These are phyloP conservation scores for Coprinopsis cinerea DNA, from an alignment of 768 basidiomycete genomes.

Conservation along the genomic window DNA sequence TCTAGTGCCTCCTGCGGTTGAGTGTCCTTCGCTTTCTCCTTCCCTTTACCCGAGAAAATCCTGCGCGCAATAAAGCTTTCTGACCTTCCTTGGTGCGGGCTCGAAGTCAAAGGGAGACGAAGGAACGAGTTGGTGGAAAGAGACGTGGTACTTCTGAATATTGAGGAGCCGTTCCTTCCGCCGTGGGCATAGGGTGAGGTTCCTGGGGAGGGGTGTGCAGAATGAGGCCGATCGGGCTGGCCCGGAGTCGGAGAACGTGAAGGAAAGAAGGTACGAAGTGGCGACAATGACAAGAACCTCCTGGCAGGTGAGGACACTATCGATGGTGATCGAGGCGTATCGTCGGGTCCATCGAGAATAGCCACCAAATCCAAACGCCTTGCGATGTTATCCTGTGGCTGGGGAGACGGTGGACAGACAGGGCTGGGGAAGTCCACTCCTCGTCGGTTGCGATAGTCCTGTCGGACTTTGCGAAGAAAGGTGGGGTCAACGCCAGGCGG, in stretches of 20 bases:
- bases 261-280: slow-evolving; percentile 42
- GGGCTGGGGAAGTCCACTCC: slow-evolving; percentile 28
- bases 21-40: slow-evolving; percentile 19
- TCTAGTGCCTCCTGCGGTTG: slow-evolving; percentile 18
- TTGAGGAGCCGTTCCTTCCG: slow-evolving; percentile 22
- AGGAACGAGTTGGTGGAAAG: slow-evolving; percentile 36
- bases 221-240: slow-evolving; percentile 27
- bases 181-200: slow-evolving; percentile 34
- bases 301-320: slow-evolving; percentile 26
- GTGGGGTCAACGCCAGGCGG: slow-evolving; percentile 28
- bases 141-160: slow-evolving; percentile 43
- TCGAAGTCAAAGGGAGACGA: slow-evolving; percentile 22
- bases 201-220: slow-evolving; percentile 34
- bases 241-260: slow-evolving; percentile 27
- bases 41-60: slow-evolving; percentile 35
- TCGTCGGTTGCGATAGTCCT: slow-evolving; percentile 26
- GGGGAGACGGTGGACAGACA: slow-evolving; percentile 12
- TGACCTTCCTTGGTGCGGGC: slow-evolving; percentile 22
- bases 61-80: slow-evolving; percentile 29
- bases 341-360: slow-evolving; percentile 1
- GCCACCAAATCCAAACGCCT: slow-evolving; percentile 1
- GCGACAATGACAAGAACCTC: slow-evolving; percentile 38
- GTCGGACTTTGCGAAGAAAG: slow-evolving; percentile 30
- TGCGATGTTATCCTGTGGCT: no score
- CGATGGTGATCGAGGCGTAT: slow-evolving; percentile 6